Evolutionary conservation across 495 filamentous ascomycete genomes (phyloP).

Genomic region (Xylaria sp.): DNA sequence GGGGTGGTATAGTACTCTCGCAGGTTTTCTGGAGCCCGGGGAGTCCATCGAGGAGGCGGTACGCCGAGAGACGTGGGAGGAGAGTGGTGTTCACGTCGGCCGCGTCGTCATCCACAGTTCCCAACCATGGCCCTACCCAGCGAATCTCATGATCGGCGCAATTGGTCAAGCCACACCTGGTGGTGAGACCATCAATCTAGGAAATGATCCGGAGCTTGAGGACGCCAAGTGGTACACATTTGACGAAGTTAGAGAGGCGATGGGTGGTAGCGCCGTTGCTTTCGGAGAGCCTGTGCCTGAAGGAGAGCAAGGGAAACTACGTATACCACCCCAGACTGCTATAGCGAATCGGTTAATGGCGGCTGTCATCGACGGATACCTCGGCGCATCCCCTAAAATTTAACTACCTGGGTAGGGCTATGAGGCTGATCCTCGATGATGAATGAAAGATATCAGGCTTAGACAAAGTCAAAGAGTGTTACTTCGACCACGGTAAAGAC

Average conservation of each 20-base stretch:
- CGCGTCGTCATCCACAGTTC: conserved; percentile 91
- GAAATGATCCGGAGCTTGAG: conserved; percentile 89
- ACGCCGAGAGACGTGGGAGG: conserved; percentile 94
- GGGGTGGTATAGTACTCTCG: conserved; percentile 87
- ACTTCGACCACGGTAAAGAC: not conserved
- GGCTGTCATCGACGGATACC: conserved; percentile 53
- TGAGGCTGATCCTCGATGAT: not conserved
- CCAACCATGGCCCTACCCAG: conserved; percentile 74
- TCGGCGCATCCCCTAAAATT: conserved; percentile 47
- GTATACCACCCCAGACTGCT: conserved; percentile 76
- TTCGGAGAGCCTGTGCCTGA: conserved; percentile 68
- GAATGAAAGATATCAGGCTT: not conserved
- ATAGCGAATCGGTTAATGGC: conserved; percentile 78
- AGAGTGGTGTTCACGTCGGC: conserved; percentile 83
- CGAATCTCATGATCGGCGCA: conserved; percentile 93
- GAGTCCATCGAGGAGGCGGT: conserved; percentile 96
- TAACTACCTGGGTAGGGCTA: conserved; percentile 28
- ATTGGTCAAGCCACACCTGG: conserved; percentile 83
- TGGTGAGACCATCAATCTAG: conserved; percentile 80
- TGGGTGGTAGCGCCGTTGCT: conserved; percentile 66
- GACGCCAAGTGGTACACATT: conserved; percentile 85
- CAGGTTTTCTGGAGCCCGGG: conserved; percentile 93
- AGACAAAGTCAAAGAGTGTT: not conserved
- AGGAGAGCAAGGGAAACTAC: conserved; percentile 75
- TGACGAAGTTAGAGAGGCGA: conserved; percentile 70